A percentile compares a stretch with the other conserved stretches of the same genome.
Evolutionary conservation across 257 asterid genomes (phyloP).

Genomic region (Solanum pinnatisectum): DNA sequence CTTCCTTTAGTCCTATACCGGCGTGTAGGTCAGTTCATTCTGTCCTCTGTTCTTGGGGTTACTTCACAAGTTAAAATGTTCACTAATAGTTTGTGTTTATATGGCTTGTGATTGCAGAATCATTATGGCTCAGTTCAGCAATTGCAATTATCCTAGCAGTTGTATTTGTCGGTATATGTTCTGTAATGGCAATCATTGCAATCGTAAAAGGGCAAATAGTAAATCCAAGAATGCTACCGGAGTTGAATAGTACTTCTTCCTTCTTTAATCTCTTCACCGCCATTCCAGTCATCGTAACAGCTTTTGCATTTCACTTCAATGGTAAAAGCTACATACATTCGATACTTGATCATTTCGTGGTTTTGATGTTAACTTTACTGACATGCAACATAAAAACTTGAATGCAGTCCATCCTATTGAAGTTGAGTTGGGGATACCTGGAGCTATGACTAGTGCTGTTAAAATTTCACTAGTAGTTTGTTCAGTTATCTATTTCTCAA

Average conservation of each 20-base stretch:
- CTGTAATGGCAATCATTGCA: conserved; percentile 48
- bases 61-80: background rate
- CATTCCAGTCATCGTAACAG: conserved; percentile 68
- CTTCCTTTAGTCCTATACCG: conserved; percentile 72
- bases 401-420: conserved; percentile 84
- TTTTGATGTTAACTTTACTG: background rate
- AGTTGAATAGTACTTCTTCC: background rate
- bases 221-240: background rate
- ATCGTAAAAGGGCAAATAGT: background rate
- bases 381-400: background rate
- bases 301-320: conserved; percentile 1
- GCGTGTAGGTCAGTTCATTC: conserved; percentile 56
- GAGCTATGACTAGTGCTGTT: conserved; percentile 61
- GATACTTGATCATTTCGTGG: background rate
- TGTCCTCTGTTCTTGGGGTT: background rate
- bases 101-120: conserved; percentile 41
- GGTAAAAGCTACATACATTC: background rate
- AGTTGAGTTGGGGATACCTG: conserved; percentile 69
- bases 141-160: conserved; percentile 20
- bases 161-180: conserved; percentile 77
- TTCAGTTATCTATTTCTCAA: conserved; percentile 51
- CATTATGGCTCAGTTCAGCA: conserved; percentile 80
- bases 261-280: background rate
- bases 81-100: background rate
- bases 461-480: conserved; percentile 63